Base-by-base conservation (phyloP, 441 rosid genomes). In the Populus hybrid region DNA sequence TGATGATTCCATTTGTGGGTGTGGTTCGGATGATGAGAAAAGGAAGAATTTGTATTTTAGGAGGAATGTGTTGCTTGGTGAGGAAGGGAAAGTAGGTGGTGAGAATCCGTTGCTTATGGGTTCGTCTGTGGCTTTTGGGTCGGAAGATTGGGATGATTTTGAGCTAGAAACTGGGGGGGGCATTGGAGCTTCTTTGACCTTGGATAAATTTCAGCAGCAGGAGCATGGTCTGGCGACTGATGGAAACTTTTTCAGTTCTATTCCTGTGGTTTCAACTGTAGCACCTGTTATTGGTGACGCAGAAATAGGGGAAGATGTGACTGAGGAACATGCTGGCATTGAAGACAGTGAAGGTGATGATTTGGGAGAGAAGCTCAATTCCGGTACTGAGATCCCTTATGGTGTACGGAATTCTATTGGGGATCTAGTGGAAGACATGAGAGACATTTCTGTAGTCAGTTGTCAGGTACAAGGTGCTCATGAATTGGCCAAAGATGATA, bases 101-200 rank as follows among this genome's bases (percentile, higher is more conserved):
- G 87, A 83, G 81, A 90, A 88, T 85, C 94, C 97, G 5, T 87
- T 95, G 77, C 82, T 84, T 76, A 87, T 95, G 53, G 87, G 83
- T 82, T 88, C 97, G 0, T 86, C 95, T 23, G 89, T 90, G 68
- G 98, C 97, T 24, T 95, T 89, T 85, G 98, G 98, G 84, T 86
- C 88, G 7, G 87, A 85, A 73, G 99, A 94, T 81, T 95, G 97
- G 97, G 91, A 92, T 85, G 97, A 90, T 79, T 95, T 90, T 84
- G 97, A 90, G 85, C 93, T 74, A 82, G 88, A 90, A 88, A 86
- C 86, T 1, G 88, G 86, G 3, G 84, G 83, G 64, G 77, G 74
- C 77, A 70, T 61, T 78, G 83, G 82, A 72, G 79, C 83, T 82
- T 85, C 85, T 5, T 71, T 89, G 77, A 76, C 78, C 45, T 81